phyloP scores from a whole-genome alignment of 2,329 filamentous ascomycete genomes.

The Penicillium griseofulvum region DNA sequence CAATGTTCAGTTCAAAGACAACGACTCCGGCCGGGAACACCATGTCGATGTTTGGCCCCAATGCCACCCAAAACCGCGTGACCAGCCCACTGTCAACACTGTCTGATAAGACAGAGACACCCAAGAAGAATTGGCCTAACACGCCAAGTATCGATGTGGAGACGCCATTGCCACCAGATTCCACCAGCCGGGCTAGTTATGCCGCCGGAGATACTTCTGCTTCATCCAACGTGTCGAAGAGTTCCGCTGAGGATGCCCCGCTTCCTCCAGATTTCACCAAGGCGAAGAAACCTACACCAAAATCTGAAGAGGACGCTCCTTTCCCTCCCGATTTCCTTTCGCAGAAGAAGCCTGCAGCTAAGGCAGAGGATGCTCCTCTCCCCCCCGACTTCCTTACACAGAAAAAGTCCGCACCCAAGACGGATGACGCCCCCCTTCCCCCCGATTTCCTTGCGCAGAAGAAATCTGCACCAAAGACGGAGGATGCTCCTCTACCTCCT shows the following conservation, averaged over 20 bases:
- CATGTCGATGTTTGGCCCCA: constrained; percentile 32
- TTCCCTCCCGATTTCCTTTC: constrained; percentile 11
- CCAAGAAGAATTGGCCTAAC: constrained; percentile 34
- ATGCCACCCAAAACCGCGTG: constrained; percentile 21
- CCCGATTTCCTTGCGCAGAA: constrained; percentile 17
- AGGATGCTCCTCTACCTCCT: constrained; percentile 25
- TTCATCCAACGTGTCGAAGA: constrained; percentile 44
- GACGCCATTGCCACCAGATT: constrained; percentile 47
- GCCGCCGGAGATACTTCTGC: constrained; percentile 50
- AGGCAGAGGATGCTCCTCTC: constrained; percentile 24
- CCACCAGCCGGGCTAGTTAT: constrained; percentile 48
- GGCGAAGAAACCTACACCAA: constrained; percentile 14
- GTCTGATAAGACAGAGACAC: constrained; percentile 35
- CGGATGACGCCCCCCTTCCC: constrained; percentile 22
- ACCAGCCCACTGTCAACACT: constrained; percentile 31
- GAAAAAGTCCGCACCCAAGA: neutral
- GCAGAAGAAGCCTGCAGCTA: constrained; percentile 13
- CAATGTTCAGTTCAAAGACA: constrained; percentile 34
- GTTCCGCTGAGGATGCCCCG: constrained; percentile 42
- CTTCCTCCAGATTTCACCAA: constrained; percentile 30
- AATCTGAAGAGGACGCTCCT: constrained; percentile 25
- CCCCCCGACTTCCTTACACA: constrained; percentile 19
- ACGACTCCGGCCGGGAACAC: constrained; percentile 28
- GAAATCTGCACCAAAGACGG: neutral
- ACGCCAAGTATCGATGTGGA: constrained; percentile 31